Base-by-base conservation (phyloP, 2,329 filamentous ascomycete genomes). In the Aspergillus texensis region DNA sequence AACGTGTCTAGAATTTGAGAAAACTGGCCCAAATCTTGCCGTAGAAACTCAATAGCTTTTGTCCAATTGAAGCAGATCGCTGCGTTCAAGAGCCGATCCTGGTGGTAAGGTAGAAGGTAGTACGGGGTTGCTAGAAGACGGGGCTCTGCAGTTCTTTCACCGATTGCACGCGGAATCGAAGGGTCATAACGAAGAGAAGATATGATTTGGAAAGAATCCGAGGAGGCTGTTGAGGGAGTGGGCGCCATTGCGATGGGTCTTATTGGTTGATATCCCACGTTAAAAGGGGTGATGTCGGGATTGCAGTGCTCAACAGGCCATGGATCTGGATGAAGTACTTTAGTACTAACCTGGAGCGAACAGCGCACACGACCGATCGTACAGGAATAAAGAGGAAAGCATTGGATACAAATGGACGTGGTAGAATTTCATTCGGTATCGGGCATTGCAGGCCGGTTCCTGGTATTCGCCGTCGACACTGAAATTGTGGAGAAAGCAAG, bases 81-180 rank as follows among this genome's bases (percentile, higher is more conserved):
- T 50, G 84, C 82, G 71, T 82, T 84, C n/a, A 93, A 82, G 74
- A 97, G 85, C 59, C 93, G 89, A 74, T 94, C 90, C 53, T 88
- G 86, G 75, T 97, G 93, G 69, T 89, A 89, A 62, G 88, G 83
- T 19, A 95, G 85, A 84, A 96, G 92, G 77, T 96, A 96, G 69
- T 92, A 89, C 0, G 89, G 86, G 10, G 88, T 91, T 8, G 74
- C 75, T 39, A 72, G 70, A 60, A 77, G 77, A 41, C 83, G 77
- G 62, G 65, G 68, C 28, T 74, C 70, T 71, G 70, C 64, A 52
- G 67, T 70, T 16, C 67, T 72, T 60, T 70, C 73, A 26, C 66
- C 65, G 43, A 69, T 58, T 9, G 70, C 68, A 9, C 77, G 67
- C 9, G 80, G 72, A 43, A 94, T 84, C 1, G 74, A 73, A 19